Percentiles rank a stretch among this genome's conserved stretches.
Evolutionary conservation across 2,329 filamentous ascomycete species (phyloP).

Genomic region (Emericellopsis cladophorae): DNA sequence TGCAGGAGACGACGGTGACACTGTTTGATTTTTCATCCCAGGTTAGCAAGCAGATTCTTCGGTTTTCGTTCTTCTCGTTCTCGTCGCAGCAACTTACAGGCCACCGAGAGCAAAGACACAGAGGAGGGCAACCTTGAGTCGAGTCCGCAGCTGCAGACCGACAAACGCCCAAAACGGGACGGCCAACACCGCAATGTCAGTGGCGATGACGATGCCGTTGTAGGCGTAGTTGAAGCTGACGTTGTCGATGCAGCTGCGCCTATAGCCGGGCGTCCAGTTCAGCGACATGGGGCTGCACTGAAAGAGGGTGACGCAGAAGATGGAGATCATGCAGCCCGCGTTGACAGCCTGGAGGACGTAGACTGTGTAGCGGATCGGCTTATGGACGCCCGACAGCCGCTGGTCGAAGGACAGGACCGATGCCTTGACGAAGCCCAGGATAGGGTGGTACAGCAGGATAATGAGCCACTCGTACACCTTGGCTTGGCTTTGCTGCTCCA

Average conservation of each 20-base stretch:
- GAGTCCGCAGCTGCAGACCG: slow-evolving; percentile 16
- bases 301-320: slow-evolving; percentile 19
- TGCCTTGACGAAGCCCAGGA: slow-evolving; percentile 20
- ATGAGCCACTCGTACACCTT: slow-evolving; percentile 9
- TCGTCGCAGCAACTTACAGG: slow-evolving; percentile 6
- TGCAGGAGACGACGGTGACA: slow-evolving; percentile 12
- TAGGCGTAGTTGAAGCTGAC: slow-evolving; percentile 14
- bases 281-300: slow-evolving; percentile 19
- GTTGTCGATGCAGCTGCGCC: slow-evolving; percentile 14
- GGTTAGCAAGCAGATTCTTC: neutral
- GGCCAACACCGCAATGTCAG: slow-evolving; percentile 19
- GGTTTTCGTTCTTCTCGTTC: too few relatives aligned
- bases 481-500: slow-evolving; percentile 4
- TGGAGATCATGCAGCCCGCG: slow-evolving; percentile 13
- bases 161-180: slow-evolving; percentile 22
- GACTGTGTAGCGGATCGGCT: slow-evolving; percentile 15
- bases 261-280: slow-evolving; percentile 10
- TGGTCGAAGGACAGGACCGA: slow-evolving; percentile 25
- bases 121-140: slow-evolving; percentile 19
- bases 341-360: slow-evolving; percentile 16
- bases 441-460: slow-evolving; percentile 7
- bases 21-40: neutral
- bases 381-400: slow-evolving; percentile 20
- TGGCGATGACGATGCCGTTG: slow-evolving; percentile 18
- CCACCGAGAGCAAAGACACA: slow-evolving; percentile 18